Evolutionary conservation across 306 rosid genomes (phyloP).

Genomic region (Fragaria iinumae): DNA sequence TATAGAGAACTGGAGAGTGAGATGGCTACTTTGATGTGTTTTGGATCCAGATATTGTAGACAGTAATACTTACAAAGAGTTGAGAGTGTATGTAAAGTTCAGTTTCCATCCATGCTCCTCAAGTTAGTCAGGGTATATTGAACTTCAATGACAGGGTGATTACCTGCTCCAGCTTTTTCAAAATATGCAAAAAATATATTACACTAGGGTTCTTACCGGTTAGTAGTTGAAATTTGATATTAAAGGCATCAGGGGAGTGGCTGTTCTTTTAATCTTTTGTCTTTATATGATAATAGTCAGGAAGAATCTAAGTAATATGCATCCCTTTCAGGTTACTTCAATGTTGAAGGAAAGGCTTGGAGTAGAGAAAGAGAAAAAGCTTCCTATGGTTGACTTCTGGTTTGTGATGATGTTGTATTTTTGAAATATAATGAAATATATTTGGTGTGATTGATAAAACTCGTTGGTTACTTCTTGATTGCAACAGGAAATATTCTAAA

Average conservation of each 20-base stretch:
- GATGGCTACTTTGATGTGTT: conserved; percentile 15
- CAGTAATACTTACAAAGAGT: conserved; percentile 2
- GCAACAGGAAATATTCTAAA: conserved; percentile 65
- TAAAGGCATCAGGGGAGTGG: neutral
- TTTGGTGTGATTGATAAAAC: neutral
- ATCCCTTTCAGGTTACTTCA: conserved; percentile 59
- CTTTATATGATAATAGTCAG: conserved; percentile 10
- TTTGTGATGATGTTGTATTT: neutral
- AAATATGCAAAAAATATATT: neutral
- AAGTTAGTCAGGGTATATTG: conserved; percentile 8
- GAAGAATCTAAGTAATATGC: conserved; percentile 18
- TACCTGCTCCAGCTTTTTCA: neutral
- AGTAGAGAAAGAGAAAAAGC: conserved; percentile 48
- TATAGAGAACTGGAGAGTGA: conserved; percentile 7
- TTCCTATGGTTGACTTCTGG: conserved; percentile 50
- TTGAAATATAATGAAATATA: neutral
- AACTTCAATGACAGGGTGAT: neutral
- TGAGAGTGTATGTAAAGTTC: conserved; percentile 13
- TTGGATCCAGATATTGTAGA: conserved; percentile 16
- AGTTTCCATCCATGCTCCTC: conserved; percentile 12
- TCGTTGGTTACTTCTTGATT: conserved; percentile 14
- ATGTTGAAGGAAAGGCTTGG: conserved; percentile 74
- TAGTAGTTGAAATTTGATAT: conserved; percentile 17
- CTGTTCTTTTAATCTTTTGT: conserved; percentile 9
- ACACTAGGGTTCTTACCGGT: conserved; percentile 4